Percentiles rank a stretch among this genome's conserved stretches.
phyloP scores from a whole-genome alignment of 2,329 filamentous ascomycete species.

The Shiraia bambusicola region DNA sequence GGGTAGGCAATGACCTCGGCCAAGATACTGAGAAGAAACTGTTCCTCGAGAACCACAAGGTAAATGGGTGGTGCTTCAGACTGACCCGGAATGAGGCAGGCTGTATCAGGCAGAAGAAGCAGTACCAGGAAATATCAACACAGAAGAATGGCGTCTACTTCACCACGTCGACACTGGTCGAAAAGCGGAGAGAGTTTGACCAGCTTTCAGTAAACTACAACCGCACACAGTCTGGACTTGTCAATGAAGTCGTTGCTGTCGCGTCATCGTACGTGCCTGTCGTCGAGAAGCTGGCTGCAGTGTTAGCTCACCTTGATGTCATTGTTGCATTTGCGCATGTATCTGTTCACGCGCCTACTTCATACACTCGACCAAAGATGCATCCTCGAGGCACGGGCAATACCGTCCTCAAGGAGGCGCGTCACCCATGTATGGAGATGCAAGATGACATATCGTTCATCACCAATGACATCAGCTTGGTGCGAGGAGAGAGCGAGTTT shows the following conservation, averaged over 20 bases:
- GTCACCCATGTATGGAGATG: conserved; percentile 97
- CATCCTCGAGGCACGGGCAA: conserved; percentile 84
- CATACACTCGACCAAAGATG: conserved; percentile 88
- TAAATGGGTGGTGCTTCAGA: conserved; percentile 95
- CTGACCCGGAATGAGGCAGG: conserved; percentile 87
- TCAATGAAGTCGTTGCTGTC: conserved; percentile 88
- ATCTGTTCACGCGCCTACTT: conserved; percentile 86
- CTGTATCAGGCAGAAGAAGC: conserved; percentile 86
- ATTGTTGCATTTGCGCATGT: conserved; percentile 92
- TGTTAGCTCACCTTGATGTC: conserved; percentile 92
- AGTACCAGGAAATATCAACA: conserved; percentile 92
- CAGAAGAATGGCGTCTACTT: conserved; percentile 99
- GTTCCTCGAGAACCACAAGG: conserved; percentile 92
- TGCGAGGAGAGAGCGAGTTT: conserved; percentile 79
- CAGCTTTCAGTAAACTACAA: conserved; percentile 94
- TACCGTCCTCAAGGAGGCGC: conserved; percentile 86
- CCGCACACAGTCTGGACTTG: conserved; percentile 85
- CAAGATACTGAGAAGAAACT: conserved; percentile 98
- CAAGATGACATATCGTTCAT: conserved; percentile 99
- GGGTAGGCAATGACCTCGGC: conserved; percentile 75
- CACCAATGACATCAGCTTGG: conserved; percentile 88
- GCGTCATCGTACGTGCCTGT: conserved; percentile 94
- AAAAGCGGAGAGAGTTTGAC: conserved; percentile 85
- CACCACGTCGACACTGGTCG: conserved; percentile 79
- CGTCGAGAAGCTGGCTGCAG: conserved; percentile 81